A percentile compares a stretch with the other conserved stretches of the same genome.
Evolutionary conservation across 129 eudicot genomes (phyloP).

Genomic region (Heracleum sosnowskyi): DNA sequence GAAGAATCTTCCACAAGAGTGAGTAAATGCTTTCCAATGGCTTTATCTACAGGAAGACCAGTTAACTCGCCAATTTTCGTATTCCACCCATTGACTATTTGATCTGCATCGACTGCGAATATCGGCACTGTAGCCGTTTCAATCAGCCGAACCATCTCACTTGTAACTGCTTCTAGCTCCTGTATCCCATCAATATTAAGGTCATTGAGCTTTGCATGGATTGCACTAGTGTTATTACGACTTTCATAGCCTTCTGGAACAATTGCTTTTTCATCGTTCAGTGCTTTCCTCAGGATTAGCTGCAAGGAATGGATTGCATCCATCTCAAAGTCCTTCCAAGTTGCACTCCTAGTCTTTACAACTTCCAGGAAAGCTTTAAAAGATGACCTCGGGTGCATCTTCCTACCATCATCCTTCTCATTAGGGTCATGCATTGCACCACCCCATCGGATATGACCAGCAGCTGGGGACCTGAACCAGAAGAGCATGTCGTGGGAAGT

Average conservation of each 20-base stretch:
- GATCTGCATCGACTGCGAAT: constrained; percentile 78
- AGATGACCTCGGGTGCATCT: constrained; percentile 93
- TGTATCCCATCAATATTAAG: constrained; percentile 72
- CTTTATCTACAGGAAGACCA: constrained; percentile 71
- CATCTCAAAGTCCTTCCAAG: constrained; percentile 97
- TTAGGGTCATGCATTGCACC: constrained; percentile 86
- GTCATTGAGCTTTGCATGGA: constrained; percentile 58
- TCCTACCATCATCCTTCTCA: constrained; percentile 72
- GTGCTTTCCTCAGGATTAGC: constrained; percentile 72
- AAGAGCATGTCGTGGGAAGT: constrained; percentile 67
- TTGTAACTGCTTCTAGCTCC: constrained; percentile 78
- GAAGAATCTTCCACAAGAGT: constrained; percentile 79
- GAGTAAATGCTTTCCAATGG: constrained; percentile 63
- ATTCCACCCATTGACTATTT: constrained; percentile 88
- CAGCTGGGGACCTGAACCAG: constrained; percentile 92
- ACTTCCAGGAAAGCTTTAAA: constrained; percentile 92
- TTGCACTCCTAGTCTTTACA: constrained; percentile 68
- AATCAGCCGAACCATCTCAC: constrained; percentile 93
- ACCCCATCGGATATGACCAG: constrained; percentile 81
- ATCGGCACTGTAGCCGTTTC: constrained; percentile 96
- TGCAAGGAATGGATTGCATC: constrained; percentile 96
- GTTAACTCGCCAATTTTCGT: constrained; percentile 80
- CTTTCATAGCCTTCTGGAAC: constrained; percentile 21
- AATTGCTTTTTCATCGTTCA: constrained; percentile 34
- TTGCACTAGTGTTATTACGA: constrained; percentile 7